Conservation (phyloP, 805 yeast genomes). For the Suhomyces sp. region DNA sequence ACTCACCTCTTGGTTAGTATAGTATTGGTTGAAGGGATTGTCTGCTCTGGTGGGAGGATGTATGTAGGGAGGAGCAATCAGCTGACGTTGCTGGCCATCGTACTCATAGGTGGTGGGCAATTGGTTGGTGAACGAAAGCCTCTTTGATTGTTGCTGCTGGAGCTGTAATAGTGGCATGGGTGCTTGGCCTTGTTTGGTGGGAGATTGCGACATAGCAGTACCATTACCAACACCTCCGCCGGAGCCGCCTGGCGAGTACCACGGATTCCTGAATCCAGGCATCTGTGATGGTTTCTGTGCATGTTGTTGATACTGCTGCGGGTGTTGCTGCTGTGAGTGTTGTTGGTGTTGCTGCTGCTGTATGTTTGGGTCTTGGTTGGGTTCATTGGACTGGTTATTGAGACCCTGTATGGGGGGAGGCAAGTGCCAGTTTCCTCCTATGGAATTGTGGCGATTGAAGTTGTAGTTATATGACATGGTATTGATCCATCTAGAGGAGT, state of each 20-base stretch:
- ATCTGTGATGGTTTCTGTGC: background rate
- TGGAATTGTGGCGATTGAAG: constrained; percentile 36
- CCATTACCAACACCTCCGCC: constrained; percentile 8
- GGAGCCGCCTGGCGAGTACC: constrained; percentile 29
- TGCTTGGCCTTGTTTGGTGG: constrained; percentile 22
- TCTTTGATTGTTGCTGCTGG: constrained; percentile 21
- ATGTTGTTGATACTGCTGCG: constrained; percentile 6
- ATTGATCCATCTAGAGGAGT: background rate
- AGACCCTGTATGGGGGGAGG: constrained; percentile 26
- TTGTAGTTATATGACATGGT: constrained; percentile 32
- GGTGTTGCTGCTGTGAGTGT: constrained; percentile 1
- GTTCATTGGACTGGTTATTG: constrained; percentile 4
- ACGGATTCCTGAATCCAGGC: constrained; percentile 43
- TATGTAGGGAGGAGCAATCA: constrained; percentile 25
- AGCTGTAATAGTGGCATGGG: constrained; percentile 23
- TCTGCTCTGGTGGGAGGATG: constrained; percentile 45
- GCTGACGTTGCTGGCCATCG: constrained; percentile 20
- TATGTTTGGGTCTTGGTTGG: constrained; percentile 4
- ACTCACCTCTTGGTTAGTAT: constrained; percentile 35
- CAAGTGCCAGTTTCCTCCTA: constrained; percentile 37
- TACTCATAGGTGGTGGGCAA: constrained; percentile 51
- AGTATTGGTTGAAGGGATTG: constrained; percentile 44
- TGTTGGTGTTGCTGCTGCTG: background rate
- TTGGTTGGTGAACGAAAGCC: constrained; percentile 42
- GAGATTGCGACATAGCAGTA: constrained; percentile 17